Evolutionary conservation across 1,139 yeast species (phyloP).

Genomic region (Nakaseomyces sp.): DNA sequence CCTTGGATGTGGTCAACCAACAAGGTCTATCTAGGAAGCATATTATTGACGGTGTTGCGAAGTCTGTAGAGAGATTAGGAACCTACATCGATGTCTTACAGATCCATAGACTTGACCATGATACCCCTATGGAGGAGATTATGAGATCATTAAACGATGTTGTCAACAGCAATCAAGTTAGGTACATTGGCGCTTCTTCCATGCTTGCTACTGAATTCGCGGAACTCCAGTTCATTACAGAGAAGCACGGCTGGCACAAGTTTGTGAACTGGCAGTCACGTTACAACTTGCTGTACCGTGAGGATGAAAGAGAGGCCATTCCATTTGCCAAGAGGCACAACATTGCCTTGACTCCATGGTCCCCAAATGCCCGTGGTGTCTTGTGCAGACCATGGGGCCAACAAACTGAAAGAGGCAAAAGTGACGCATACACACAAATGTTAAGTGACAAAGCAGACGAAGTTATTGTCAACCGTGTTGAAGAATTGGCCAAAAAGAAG

Average conservation of each 20-base stretch:
- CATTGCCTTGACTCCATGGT: slow-evolving; percentile 43
- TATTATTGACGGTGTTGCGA: slow-evolving; percentile 38
- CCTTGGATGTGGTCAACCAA: slow-evolving; percentile 22
- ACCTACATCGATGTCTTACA: slow-evolving; percentile 43
- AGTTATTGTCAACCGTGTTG: slow-evolving; percentile 42
- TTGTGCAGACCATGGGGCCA: slow-evolving; percentile 35
- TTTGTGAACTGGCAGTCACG: slow-evolving; percentile 44
- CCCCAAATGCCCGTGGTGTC: slow-evolving; percentile 41
- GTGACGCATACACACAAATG: slow-evolving; percentile 15
- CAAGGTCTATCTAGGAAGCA: slow-evolving; percentile 42
- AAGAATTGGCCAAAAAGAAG: slow-evolving; percentile 41
- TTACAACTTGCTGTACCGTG: slow-evolving; percentile 41
- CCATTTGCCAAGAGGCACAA: slow-evolving; percentile 31
- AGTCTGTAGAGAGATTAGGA: slow-evolving; percentile 39
- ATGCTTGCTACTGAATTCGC: slow-evolving; percentile 40
- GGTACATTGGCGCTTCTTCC: slow-evolving; percentile 43
- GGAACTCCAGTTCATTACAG: slow-evolving; percentile 38
- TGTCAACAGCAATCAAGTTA: slow-evolving; percentile 34
- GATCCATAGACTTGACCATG: slow-evolving; percentile 39
- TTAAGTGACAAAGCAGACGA: slow-evolving; percentile 11
- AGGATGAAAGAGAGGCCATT: slow-evolving; percentile 44
- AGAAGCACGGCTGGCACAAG: slow-evolving; percentile 37
- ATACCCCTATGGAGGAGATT: slow-evolving; percentile 38
- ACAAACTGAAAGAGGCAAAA: slow-evolving; percentile 11
- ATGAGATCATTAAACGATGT: slow-evolving; percentile 43